Evolutionary conservation across 257 asterid genomes (phyloP).

Genomic region (Solanum verrucosum): DNA sequence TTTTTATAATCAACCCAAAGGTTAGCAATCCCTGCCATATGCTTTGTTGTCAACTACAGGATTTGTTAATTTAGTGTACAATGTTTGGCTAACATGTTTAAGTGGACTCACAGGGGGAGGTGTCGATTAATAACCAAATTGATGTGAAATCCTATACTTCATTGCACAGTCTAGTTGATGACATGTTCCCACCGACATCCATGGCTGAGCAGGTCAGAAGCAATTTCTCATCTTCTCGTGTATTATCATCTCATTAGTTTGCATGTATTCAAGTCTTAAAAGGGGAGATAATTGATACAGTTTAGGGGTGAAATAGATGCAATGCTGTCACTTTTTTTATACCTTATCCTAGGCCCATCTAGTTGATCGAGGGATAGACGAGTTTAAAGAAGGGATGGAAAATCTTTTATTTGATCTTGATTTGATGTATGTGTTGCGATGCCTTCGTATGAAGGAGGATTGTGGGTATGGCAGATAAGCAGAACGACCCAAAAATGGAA

Average conservation of each 20-base stretch:
- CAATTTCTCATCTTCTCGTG: neutral
- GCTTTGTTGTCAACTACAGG: neutral
- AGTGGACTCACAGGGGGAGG: constrained; percentile 67
- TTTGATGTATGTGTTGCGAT: too few species aligned
- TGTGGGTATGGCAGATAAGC: neutral
- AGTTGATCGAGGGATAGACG: too few species aligned
- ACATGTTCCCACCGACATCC: constrained; percentile 96
- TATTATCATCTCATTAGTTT: neutral
- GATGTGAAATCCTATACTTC: constrained; percentile 96
- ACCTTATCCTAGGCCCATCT: too few species aligned
- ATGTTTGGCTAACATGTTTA: neutral
- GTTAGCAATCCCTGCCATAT: constrained; percentile 13
- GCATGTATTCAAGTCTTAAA: neutral
- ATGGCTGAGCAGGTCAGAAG: constrained; percentile 76
- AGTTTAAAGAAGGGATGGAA: too few species aligned
- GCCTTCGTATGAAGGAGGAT: neutral
- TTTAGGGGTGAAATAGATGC: neutral
- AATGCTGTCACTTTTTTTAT: neutral
- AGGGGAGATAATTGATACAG: neutral
- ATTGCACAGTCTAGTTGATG: constrained; percentile 78
- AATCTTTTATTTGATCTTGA: neutral
- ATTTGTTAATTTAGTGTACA: neutral
- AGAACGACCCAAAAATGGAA: neutral
- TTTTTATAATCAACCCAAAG: constrained; percentile 95
- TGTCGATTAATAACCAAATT: constrained; percentile 73